A percentile compares a stretch with the other conserved stretches of the same genome.
Evolutionary conservation across 208 protist genomes (phyloP).

Genomic region (Wallacemonas collosoma): DNA sequence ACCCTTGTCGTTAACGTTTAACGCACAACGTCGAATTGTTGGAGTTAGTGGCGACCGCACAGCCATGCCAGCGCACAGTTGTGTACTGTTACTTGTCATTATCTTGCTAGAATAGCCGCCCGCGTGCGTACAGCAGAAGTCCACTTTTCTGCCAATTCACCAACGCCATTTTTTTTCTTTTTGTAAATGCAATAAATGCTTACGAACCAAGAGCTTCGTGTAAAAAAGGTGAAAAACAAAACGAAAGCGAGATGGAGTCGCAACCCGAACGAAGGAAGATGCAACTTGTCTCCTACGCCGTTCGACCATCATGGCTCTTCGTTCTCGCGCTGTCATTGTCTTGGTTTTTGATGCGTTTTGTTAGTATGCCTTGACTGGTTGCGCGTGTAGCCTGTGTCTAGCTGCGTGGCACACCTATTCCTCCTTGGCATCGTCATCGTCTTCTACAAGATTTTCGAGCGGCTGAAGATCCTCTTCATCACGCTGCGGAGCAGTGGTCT

Average conservation of each 20-base stretch:
- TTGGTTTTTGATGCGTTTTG: no score
- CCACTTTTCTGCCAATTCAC: slow-evolving; percentile 8
- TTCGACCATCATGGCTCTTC: no score
- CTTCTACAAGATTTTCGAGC: slow-evolving; percentile 82
- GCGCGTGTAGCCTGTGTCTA: slow-evolving; percentile 9
- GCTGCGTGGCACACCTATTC: background rate
- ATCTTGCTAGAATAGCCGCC: no score
- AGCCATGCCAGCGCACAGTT: no score
- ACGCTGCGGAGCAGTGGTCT: slow-evolving; percentile 36
- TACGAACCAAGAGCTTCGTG: background rate
- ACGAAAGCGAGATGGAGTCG: no score
- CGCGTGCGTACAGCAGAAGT: slow-evolving; percentile 4
- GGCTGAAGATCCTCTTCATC: slow-evolving; percentile 73
- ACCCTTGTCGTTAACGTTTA: background rate
- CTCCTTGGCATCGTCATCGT: slow-evolving; percentile 42
- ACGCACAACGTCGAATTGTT: background rate
- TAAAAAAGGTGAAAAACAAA: background rate
- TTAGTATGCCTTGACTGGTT: background rate
- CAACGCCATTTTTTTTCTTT: background rate
- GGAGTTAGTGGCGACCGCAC: no score
- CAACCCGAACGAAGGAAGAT: no score
- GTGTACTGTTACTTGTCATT: no score
- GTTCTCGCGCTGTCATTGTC: no score
- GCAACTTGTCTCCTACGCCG: no score
- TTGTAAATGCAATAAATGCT: background rate